Evolutionary conservation across 129 eudicot genomes (phyloP).

Genomic region (Arctium minus): DNA sequence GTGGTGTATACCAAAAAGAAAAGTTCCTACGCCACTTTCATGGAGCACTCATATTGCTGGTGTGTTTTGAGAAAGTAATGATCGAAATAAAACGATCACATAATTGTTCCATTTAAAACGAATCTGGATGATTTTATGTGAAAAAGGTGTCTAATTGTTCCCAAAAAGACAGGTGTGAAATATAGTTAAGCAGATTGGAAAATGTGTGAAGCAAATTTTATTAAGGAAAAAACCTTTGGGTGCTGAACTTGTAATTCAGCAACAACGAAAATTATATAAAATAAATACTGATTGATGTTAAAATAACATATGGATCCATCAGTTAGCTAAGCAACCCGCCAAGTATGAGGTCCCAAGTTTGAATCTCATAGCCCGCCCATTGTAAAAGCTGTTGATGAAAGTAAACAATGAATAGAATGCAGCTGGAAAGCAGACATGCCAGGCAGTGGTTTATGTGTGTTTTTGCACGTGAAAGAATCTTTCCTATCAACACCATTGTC

Average conservation of each 20-base stretch:
- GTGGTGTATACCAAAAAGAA: too few relatives aligned
- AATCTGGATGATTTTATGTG: not conserved
- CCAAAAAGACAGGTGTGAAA: not conserved
- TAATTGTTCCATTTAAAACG: too few relatives aligned
- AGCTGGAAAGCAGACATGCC: too few relatives aligned
- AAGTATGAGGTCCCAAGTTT: not conserved
- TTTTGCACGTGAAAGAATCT: too few relatives aligned
- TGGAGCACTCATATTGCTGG: not conserved
- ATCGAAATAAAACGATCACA: not conserved
- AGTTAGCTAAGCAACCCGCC: not conserved
- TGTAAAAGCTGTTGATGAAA: too few relatives aligned
- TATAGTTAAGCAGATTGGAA: not conserved
- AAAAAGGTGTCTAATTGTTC: not conserved
- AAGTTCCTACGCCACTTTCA: not conserved
- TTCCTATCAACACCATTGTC: too few relatives aligned
- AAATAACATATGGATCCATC: not conserved
- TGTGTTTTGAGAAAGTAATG: not conserved
- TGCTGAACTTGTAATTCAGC: not conserved
- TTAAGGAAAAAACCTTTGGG: not conserved
- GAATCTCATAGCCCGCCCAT: not conserved
- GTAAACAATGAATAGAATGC: too few relatives aligned
- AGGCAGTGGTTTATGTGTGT: too few relatives aligned
- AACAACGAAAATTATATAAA: not conserved
- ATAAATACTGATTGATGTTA: not conserved
- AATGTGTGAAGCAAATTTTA: not conserved